Base-by-base conservation (phyloP, 2,329 filamentous ascomycete genomes). In the Achaetomium macrosporum region DNA sequence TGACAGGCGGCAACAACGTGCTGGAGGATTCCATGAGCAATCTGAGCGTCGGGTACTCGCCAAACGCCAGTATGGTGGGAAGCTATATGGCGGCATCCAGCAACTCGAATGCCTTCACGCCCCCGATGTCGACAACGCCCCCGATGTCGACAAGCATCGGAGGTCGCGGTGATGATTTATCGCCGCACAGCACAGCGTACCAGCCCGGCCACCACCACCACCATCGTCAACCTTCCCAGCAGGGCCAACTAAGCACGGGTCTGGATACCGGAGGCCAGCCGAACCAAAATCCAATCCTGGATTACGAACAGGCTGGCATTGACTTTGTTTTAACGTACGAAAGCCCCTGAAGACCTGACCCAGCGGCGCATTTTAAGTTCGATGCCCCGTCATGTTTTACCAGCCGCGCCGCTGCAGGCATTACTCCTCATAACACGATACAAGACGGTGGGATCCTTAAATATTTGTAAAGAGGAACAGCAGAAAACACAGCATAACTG, bases 321-420 rank as follows among this genome's bases (percentile, higher is more conserved):
- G 88, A 93, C 71, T 92, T 93, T 75, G 88, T 93, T 65, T 81
- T 93, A 80, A 87, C 87, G 88, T 93, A 90, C 80, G 88, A 33
- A 12, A 19, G n/a, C 11, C n/a, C 25, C 17, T 9, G 17, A 7
- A 19, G 13, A 19, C 17, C 42, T 13, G 25, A 25, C 25, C 25
- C 25, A 25, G 4, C 15, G 4, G 10, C 33, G 11, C 33, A 11
- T 9, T 33, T 11, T 37, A 13, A n/a, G 12, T 37, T 37, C n/a
- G 7, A 13, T n/a, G 3, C 13, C 35, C 35, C 81, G 7, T 25
- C 29, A 15, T 31, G 17, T 16, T 67, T 66, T 67, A 69, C 75
- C 76, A 70, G 78, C 17, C 37, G 40, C 17, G 30, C 40, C 16
- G 13, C n/a, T 13, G 15, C 25, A n/a, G n/a, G n/a, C n/a, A n/a